These are phyloP conservation scores for Pleoardoris graminearum DNA, from an alignment of 2,329 filamentous ascomycete genomes.

Conservation along the genomic window DNA sequence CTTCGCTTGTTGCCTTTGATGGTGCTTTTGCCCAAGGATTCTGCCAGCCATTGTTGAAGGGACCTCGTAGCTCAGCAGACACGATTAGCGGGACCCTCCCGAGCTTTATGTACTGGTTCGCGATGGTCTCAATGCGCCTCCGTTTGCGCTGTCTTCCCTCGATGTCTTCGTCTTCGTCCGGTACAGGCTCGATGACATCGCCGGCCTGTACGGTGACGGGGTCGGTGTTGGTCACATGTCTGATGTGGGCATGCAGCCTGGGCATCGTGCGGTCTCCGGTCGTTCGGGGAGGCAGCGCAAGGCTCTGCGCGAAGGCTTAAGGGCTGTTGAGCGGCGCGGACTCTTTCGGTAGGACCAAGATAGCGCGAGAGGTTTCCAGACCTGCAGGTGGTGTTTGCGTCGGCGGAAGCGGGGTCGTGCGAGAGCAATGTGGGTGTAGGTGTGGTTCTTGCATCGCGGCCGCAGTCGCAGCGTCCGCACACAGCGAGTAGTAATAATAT, in stretches of 20 bases:
- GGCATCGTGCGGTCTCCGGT: conserved; percentile 9
- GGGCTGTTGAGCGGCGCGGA: not conserved
- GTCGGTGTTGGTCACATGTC: conserved; percentile 29
- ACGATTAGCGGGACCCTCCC: conserved; percentile 61
- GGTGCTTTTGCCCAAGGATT: conserved; percentile 39
- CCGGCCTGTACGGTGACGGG: conserved; percentile 22
- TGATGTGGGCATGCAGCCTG: conserved; percentile 29
- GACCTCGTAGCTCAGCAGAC: conserved; percentile 64
- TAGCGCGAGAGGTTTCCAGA: not conserved
- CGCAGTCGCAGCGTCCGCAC: not conserved
- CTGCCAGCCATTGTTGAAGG: conserved; percentile 54
- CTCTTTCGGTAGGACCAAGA: not conserved
- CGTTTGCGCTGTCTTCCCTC: conserved; percentile 57
- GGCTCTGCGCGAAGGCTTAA: not conserved
- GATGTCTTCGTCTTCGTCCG: conserved; percentile 58
- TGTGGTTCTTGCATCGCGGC: conserved; percentile 2
- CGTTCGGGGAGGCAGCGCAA: not conserved
- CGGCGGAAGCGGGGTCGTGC: not conserved
- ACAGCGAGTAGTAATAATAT: not conserved
- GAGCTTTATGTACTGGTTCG: conserved; percentile 57
- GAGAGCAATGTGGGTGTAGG: not conserved
- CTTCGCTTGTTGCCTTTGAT: conserved; percentile 3
- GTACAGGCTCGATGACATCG: conserved; percentile 54
- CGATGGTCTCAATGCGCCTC: conserved; percentile 62
- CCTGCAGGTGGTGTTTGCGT: not conserved